Evolutionary conservation across 2,329 filamentous ascomycete genomes (phyloP).

Genomic region (Sporothrix protearum): DNA sequence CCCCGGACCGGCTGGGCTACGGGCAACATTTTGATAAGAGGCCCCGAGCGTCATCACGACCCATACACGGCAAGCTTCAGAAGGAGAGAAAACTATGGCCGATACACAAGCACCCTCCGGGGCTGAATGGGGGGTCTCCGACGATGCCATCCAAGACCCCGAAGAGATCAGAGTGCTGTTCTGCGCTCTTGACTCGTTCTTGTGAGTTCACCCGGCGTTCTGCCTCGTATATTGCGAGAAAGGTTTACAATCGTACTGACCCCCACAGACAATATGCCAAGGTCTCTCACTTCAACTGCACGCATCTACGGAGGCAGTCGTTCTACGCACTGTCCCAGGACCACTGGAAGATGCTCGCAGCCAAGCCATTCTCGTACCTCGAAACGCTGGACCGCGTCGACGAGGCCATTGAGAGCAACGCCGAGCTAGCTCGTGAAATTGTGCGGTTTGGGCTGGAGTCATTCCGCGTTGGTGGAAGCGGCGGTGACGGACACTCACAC

Average conservation of each 20-base stretch:
- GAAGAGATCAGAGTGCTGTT: conserved; percentile 80
- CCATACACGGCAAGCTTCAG: too few relatives aligned
- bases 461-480: conserved; percentile 51
- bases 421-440: conserved; percentile 75
- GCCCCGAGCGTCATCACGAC: neutral
- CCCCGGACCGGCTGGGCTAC: neutral
- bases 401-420: conserved; percentile 83
- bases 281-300: conserved; percentile 82
- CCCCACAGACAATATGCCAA: conserved; percentile 73
- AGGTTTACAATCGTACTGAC: neutral
- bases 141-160: conserved; percentile 49
- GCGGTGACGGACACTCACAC: neutral
- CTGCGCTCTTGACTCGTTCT: conserved; percentile 81
- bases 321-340: conserved; percentile 85
- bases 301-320: conserved; percentile 82
- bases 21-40: neutral
- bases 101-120: neutral
- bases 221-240: neutral
- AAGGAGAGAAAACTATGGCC: neutral
- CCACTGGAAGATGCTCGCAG: conserved; percentile 80
- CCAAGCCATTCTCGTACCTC: conserved; percentile 77
- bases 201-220: conserved; percentile 54
- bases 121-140: conserved; percentile 24
- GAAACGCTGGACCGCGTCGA: conserved; percentile 76
- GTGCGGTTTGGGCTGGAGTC: conserved; percentile 64